phyloP scores from a whole-genome alignment of 768 basidiomycete genomes.

The Boletus edulis region DNA sequence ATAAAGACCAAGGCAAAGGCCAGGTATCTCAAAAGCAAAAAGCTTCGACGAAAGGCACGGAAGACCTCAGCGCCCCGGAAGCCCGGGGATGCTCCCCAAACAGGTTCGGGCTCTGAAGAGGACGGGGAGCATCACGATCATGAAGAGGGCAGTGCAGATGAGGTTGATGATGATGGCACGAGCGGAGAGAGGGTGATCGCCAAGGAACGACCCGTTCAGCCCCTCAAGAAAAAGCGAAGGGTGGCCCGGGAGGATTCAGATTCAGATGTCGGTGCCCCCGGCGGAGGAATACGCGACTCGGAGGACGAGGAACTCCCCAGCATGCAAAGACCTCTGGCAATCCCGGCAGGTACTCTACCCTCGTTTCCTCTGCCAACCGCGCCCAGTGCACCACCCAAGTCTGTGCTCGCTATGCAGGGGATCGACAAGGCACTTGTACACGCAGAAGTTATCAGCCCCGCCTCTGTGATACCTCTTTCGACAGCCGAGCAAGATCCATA shows the following conservation, averaged over 20 bases:
- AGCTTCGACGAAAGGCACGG: constrained; percentile 56
- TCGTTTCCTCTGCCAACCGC: constrained; percentile 66
- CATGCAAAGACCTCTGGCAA: constrained; percentile 5
- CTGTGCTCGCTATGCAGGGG: constrained; percentile 72
- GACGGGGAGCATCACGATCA: constrained; percentile 20
- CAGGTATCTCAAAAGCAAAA: constrained; percentile 72
- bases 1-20: constrained; percentile 70
- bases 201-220: constrained; percentile 15
- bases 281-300: neutral
- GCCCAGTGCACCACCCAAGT: constrained; percentile 68
- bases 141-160: constrained; percentile 17
- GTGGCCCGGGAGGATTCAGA: constrained; percentile 24
- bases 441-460: constrained; percentile 67
- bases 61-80: constrained; percentile 32
- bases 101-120: constrained; percentile 18
- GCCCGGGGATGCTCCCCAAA: constrained; percentile 18
- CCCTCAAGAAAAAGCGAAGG: constrained; percentile 47
- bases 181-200: constrained; percentile 6
- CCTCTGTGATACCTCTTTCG: constrained; percentile 44
- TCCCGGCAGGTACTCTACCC: constrained; percentile 45
- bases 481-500: constrained; percentile 31
- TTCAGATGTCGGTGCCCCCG: constrained; percentile 10
- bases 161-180: constrained; percentile 10
- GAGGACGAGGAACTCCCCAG: neutral
- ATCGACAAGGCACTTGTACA: constrained; percentile 69